Evolutionary conservation across 306 rosid genomes (phyloP).

Genomic region (Aeschynomene evenia): DNA sequence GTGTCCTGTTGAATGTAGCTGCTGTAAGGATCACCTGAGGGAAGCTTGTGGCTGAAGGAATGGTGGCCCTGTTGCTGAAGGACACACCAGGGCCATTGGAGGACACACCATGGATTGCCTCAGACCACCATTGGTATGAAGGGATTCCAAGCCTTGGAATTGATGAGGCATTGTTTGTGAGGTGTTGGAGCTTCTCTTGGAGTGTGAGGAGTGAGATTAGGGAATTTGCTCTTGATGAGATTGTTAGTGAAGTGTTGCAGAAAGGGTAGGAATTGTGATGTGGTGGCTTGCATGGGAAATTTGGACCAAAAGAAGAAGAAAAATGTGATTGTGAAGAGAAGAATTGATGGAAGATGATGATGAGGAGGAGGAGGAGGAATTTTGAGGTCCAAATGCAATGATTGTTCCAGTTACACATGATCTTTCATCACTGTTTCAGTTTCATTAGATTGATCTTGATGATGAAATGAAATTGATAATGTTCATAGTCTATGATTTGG

Average conservation of each 20-base stretch:
- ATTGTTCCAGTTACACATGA: not conserved
- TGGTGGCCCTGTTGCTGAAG: conserved; percentile 44
- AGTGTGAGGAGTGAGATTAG: conserved; percentile 74
- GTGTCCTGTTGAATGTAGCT: conserved; percentile 66
- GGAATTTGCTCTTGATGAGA: conserved; percentile 47
- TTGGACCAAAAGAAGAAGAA: not conserved
- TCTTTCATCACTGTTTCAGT: too few species aligned
- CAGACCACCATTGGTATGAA: conserved; percentile 84
- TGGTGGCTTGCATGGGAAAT: conserved; percentile 62
- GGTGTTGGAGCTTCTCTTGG: conserved; percentile 63
- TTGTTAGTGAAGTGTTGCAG: conserved; percentile 69
- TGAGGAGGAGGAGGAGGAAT: not conserved
- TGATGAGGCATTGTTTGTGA: conserved; percentile 60
- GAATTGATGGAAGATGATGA: not conserved
- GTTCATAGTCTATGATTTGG: too few species aligned
- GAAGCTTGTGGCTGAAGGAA: conserved; percentile 67
- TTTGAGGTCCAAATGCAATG: too few species aligned
- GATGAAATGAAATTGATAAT: too few species aligned
- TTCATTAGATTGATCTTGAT: too few species aligned
- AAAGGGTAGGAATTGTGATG: conserved; percentile 42
- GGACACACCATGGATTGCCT: conserved; percentile 84
- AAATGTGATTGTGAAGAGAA: not conserved
- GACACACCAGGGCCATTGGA: conserved; percentile 84
- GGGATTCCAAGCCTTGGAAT: conserved; percentile 73
- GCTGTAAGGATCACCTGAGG: conserved; percentile 76